Conservation (phyloP, 1,139 yeast species). For the Kodamaea derodonti region DNA sequence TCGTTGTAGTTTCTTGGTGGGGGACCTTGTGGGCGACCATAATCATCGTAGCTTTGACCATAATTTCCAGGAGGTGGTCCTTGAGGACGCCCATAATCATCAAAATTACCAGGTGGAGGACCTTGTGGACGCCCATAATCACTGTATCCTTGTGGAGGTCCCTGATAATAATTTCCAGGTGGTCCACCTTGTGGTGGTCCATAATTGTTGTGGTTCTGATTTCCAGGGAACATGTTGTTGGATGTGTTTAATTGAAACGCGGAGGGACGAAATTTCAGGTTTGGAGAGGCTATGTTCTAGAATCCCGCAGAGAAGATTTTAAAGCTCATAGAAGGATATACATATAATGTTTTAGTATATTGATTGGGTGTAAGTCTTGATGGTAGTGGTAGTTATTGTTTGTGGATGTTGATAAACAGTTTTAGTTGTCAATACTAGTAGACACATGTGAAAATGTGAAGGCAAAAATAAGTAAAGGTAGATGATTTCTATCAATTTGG, state of each 20-base stretch:
- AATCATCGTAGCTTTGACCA: not conserved
- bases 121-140: slow-evolving; percentile 7
- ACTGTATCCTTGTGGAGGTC: slow-evolving; percentile 10
- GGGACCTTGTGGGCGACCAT: slow-evolving; percentile 1
- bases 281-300: not conserved
- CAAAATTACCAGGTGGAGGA: slow-evolving; percentile 10
- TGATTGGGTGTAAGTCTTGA: too few species aligned
- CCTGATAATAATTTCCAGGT: slow-evolving; percentile 8
- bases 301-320: too few species aligned
- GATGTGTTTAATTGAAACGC: not conserved
- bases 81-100: slow-evolving; percentile 1
- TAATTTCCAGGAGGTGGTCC: slow-evolving; percentile 1
- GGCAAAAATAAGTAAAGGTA: too few species aligned
- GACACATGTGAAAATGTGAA: too few species aligned
- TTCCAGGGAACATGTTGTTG: slow-evolving; percentile 23
- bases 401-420: too few species aligned
- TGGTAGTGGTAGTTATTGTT: too few species aligned
- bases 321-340: too few species aligned
- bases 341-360: too few species aligned
- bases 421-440: too few species aligned
- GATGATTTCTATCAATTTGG: too few species aligned
- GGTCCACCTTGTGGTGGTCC: slow-evolving; percentile 12
- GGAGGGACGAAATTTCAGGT: slow-evolving; percentile 3
- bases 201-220: slow-evolving; percentile 11
- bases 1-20: slow-evolving; percentile 2